A percentile compares a stretch with the other conserved stretches of the same genome.
Conservation (phyloP, 208 protist species). For the Trypanosoma conorhini region DNA sequence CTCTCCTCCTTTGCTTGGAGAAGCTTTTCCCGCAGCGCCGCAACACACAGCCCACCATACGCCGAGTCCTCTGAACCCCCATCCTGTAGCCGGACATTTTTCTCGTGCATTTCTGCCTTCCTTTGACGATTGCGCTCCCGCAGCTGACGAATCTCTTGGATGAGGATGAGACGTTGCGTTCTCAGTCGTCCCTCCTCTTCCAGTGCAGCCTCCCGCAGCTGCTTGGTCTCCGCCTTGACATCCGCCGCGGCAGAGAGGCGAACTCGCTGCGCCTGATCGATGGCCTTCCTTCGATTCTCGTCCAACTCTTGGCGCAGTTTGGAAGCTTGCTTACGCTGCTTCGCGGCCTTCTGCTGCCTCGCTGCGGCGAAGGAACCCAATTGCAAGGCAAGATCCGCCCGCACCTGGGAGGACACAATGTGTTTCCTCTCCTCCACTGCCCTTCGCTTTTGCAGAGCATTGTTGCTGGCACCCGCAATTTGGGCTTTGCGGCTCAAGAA, state of each 20-base stretch:
- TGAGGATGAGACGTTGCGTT: constrained; percentile 41
- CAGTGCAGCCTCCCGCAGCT: constrained; percentile 36
- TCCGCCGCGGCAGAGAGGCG: constrained; percentile 38
- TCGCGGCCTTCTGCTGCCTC: constrained; percentile 26
- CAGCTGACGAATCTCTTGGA: constrained; percentile 63
- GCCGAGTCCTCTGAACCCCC: background rate
- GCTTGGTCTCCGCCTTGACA: constrained; percentile 40
- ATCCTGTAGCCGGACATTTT: constrained; percentile 4
- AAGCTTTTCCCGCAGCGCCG: constrained; percentile 14
- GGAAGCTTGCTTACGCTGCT: constrained; percentile 21
- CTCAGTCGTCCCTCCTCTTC: constrained; percentile 39
- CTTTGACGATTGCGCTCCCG: constrained; percentile 47
- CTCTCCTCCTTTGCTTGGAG: constrained; percentile 12
- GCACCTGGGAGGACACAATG: background rate
- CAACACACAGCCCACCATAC: constrained; percentile 13
- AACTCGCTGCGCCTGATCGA: constrained; percentile 19
- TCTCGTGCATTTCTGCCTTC: constrained; percentile 27
- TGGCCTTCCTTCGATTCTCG: constrained; percentile 32
- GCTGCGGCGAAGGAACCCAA: constrained; percentile 26
- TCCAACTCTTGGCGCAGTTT: constrained; percentile 37
- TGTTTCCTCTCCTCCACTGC: constrained; percentile 21
- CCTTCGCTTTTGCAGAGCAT: constrained; percentile 12
- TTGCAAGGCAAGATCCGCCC: constrained; percentile 9
- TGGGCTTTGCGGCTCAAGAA: constrained; percentile 28
- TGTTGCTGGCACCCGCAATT: constrained; percentile 10